These are phyloP conservation scores for Ogataea sp. DNA, from an alignment of 805 yeast genomes.

Conservation along the genomic window DNA sequence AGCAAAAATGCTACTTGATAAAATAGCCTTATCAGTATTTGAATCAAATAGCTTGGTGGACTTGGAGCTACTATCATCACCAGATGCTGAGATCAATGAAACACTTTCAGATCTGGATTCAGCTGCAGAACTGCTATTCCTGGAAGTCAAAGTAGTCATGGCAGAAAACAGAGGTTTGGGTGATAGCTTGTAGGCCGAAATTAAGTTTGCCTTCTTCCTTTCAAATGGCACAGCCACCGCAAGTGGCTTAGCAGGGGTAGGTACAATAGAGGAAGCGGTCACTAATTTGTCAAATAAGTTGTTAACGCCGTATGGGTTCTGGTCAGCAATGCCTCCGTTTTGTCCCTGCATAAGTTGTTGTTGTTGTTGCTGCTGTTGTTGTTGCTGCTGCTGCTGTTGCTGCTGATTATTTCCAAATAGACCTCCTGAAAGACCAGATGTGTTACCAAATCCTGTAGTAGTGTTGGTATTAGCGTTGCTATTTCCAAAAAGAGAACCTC, in stretches of 20 bases:
- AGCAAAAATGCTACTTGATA: conserved; percentile 63
- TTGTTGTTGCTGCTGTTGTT: too few relatives aligned
- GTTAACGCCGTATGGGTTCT: conserved; percentile 74
- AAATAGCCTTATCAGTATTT: conserved; percentile 57
- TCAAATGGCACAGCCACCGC: conserved; percentile 40
- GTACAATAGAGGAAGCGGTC: conserved; percentile 27
- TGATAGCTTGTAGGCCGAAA: conserved; percentile 53
- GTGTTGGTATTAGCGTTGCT: conserved; percentile 12
- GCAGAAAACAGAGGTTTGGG: conserved; percentile 51
- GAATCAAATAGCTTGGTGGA: conserved; percentile 28
- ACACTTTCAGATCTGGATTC: conserved; percentile 16
- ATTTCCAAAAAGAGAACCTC: conserved; percentile 3
- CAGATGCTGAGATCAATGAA: conserved; percentile 12
- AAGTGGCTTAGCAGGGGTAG: conserved; percentile 41
- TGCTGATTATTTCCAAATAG: conserved; percentile 16
- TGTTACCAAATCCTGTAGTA: conserved; percentile 6
- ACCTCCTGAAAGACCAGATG: conserved; percentile 18
- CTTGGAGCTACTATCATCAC: conserved; percentile 4
- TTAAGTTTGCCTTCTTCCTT: conserved; percentile 54
- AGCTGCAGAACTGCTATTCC: conserved; percentile 16
- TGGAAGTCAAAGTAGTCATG: conserved; percentile 12
- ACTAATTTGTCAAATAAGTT: conserved; percentile 46
- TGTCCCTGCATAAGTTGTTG: too few relatives aligned
- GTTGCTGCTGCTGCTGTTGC: conserved; percentile 6
- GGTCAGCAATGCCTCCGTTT: conserved; percentile 7